A percentile compares a stretch with the other conserved stretches of the same genome.
Evolutionary conservation across 768 basidiomycete genomes (phyloP).

Genomic region (Baorangia bicolor): DNA sequence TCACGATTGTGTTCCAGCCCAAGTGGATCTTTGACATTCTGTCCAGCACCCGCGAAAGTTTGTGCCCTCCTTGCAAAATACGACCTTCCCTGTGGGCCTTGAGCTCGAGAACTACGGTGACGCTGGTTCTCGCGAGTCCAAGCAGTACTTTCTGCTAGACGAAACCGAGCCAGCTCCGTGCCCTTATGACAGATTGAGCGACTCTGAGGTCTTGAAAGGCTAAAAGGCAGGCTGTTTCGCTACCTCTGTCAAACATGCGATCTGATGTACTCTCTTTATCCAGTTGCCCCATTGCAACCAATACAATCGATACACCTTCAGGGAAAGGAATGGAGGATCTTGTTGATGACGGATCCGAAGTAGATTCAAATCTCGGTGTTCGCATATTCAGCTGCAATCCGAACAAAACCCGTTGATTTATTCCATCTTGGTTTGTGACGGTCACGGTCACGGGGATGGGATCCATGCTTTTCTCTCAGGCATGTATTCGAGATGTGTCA

Average conservation of each 20-base stretch:
- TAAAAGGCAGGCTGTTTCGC: background rate
- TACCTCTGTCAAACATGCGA: background rate
- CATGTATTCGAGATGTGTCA: no score
- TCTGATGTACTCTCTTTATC: background rate
- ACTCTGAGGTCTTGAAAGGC: constrained; percentile 1
- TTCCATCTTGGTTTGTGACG: no score
- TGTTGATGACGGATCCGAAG: background rate
- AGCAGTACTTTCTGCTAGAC: constrained; percentile 23
- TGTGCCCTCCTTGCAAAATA: constrained; percentile 17
- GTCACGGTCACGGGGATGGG: no score
- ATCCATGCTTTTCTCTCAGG: no score
- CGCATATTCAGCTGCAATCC: background rate
- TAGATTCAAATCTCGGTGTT: background rate
- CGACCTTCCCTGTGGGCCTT: constrained; percentile 22
- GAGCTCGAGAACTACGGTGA: constrained; percentile 26
- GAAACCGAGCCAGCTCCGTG: constrained; percentile 21
- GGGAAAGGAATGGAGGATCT: background rate
- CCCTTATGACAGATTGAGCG: constrained; percentile 13
- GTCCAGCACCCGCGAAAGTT: constrained; percentile 21
- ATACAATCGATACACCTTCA: constrained; percentile 9
- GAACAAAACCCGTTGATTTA: background rate
- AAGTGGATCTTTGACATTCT: constrained; percentile 26
- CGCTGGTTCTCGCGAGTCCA: constrained; percentile 18
- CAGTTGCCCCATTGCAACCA: background rate
- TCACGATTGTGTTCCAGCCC: constrained; percentile 26